Evolutionary conservation across 306 rosid genomes (phyloP).

Genomic region (Senna siamea): DNA sequence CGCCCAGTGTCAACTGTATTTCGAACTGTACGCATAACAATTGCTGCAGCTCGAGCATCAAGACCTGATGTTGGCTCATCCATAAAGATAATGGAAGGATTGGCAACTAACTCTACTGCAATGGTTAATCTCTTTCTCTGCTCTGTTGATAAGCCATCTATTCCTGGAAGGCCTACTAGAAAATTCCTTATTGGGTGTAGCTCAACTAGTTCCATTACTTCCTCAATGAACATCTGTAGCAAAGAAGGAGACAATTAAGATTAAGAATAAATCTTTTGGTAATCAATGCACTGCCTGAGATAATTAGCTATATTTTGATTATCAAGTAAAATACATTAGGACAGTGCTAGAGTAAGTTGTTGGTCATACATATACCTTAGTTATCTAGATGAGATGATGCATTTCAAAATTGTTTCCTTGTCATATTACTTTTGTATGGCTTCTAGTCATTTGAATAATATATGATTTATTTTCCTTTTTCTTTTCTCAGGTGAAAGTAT

Average conservation of each 20-base stretch:
- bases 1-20: slow-evolving; percentile 39
- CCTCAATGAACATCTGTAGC: slow-evolving; percentile 50
- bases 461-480: not conserved
- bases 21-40: slow-evolving; percentile 43
- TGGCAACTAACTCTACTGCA: slow-evolving; percentile 52
- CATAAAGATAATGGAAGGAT: slow-evolving; percentile 42
- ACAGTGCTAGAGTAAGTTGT: not conserved
- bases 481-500: not conserved
- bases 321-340: not conserved
- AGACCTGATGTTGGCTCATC: slow-evolving; percentile 46
- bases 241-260: not conserved
- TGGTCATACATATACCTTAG: not conserved
- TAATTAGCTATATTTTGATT: not conserved
- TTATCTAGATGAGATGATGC: not conserved
- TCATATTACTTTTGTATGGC: not conserved
- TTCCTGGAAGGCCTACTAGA: slow-evolving; percentile 52
- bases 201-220: slow-evolving; percentile 55
- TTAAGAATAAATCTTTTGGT: not conserved
- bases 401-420: not conserved
- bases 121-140: slow-evolving; percentile 55
- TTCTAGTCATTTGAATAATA: not conserved
- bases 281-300: not conserved
- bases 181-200: slow-evolving; percentile 47
- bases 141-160: slow-evolving; percentile 48
- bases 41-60: slow-evolving; percentile 43